Percentiles rank a stretch among this genome's conserved stretches.
Evolutionary conservation across 2,329 filamentous ascomycete species (phyloP).

Genomic region (Chrysoporthe deuterocubensis): DNA sequence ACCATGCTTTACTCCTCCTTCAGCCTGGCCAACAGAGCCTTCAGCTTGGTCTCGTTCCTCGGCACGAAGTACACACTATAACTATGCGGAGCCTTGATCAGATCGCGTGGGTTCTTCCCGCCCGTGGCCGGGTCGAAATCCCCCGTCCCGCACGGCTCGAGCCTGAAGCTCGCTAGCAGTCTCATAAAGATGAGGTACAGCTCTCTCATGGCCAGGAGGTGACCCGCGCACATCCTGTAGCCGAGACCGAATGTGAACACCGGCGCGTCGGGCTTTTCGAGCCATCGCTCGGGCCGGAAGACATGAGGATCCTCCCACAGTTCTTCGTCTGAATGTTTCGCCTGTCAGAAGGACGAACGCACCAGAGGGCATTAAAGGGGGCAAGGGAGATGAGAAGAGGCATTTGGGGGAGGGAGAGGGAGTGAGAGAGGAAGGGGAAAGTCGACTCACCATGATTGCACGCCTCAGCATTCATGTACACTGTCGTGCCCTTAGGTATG

Average conservation of each 20-base stretch:
- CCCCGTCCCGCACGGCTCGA: slow-evolving; percentile 37
- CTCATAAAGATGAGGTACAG: slow-evolving; percentile 57
- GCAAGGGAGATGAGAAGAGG: neutral
- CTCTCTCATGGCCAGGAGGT: slow-evolving; percentile 57
- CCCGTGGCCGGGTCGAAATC: slow-evolving; percentile 24
- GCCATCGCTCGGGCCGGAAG: slow-evolving; percentile 56
- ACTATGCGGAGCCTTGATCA: slow-evolving; percentile 19
- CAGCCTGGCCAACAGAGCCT: neutral
- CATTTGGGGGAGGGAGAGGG: neutral
- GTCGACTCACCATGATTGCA: slow-evolving; percentile 24
- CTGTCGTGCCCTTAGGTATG: slow-evolving; percentile 65
- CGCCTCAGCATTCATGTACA: slow-evolving; percentile 64
- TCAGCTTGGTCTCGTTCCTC: slow-evolving; percentile 21
- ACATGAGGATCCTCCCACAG: slow-evolving; percentile 68
- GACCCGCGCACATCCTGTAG: slow-evolving; percentile 58
- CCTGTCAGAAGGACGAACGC: neutral
- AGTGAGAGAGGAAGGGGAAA: neutral
- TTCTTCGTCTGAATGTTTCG: slow-evolving; percentile 47
- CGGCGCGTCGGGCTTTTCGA: slow-evolving; percentile 45
- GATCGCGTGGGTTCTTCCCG: slow-evolving; percentile 21
- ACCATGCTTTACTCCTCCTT: neutral
- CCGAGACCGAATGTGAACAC: slow-evolving; percentile 60
- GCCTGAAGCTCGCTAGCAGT: slow-evolving; percentile 53
- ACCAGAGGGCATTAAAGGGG: too few species aligned
- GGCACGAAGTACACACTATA: slow-evolving; percentile 28